Percentiles rank a stretch among this genome's conserved stretches.
phyloP scores from a whole-genome alignment of 208 protist genomes.

The Trichomonas gallinae region DNA sequence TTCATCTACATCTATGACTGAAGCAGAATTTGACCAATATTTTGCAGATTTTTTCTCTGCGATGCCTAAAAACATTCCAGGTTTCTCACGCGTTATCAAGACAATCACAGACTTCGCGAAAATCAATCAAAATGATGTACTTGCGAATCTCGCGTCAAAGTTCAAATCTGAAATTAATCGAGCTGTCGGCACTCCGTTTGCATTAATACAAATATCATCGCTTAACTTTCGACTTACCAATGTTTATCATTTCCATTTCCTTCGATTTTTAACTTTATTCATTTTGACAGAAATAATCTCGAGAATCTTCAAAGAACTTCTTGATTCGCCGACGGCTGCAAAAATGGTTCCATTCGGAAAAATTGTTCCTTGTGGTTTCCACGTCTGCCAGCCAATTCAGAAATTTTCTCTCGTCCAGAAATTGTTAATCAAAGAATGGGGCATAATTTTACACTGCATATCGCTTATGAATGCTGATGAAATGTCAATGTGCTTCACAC shows the following conservation, averaged over 20 bases:
- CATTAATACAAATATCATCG: background rate
- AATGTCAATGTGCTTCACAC: background rate
- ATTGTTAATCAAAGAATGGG: background rate
- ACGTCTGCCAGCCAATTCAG: background rate
- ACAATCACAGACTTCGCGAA: background rate
- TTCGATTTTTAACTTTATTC: background rate
- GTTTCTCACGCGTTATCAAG: background rate
- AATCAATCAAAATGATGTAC: background rate
- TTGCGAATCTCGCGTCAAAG: background rate
- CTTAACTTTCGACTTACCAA: background rate
- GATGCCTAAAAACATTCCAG: background rate
- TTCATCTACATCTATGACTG: background rate
- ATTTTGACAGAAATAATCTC: background rate
- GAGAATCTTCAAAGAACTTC: background rate
- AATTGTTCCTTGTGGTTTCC: background rate
- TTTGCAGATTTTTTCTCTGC: background rate
- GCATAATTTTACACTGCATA: background rate
- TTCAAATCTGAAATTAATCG: background rate
- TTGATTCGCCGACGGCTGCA: background rate
- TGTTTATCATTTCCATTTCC: background rate
- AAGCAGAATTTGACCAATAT: background rate
- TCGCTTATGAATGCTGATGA: background rate
- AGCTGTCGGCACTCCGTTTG: too few relatives aligned
- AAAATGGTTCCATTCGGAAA: background rate
- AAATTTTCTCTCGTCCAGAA: background rate